Evolutionary conservation across 495 filamentous ascomycete genomes (phyloP).

Genomic region (Xylaria acuta): DNA sequence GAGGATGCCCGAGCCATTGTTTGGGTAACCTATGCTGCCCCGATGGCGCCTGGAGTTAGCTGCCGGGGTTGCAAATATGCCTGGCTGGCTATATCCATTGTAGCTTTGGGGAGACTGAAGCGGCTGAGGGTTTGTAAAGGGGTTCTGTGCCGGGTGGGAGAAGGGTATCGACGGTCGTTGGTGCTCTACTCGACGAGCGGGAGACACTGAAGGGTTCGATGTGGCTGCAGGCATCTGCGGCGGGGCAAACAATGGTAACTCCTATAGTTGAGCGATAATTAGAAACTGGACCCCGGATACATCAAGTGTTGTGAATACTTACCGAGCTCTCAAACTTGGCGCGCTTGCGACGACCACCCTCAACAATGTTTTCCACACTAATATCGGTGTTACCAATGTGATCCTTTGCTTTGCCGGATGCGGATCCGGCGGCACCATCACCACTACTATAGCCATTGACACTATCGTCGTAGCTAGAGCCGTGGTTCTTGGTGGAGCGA

Average conservation of each 20-base stretch:
- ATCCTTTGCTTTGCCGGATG: conserved; percentile 77
- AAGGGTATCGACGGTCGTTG: conserved; percentile 69
- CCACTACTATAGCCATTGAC: conserved; percentile 78
- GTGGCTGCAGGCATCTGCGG: conserved; percentile 88
- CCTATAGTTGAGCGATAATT: conserved; percentile 59
- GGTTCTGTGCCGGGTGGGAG: conserved; percentile 71
- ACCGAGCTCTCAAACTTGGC: conserved; percentile 98
- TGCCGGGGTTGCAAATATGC: conserved; percentile 62
- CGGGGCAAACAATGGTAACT: conserved; percentile 92
- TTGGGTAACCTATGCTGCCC: conserved; percentile 61
- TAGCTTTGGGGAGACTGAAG: conserved; percentile 82
- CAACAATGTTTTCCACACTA: conserved; percentile 95
- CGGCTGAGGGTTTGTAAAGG: conserved; percentile 72
- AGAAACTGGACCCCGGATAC: conserved; percentile 18
- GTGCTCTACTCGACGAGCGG: conserved; percentile 74
- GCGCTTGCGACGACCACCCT: conserved; percentile 92
- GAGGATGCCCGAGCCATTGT: conserved; percentile 59
- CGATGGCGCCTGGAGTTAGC: conserved; percentile 71
- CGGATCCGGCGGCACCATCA: conserved; percentile 75
- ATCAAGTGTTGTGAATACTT: conserved; percentile 48
- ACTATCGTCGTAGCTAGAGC: conserved; percentile 72
- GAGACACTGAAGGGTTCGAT: conserved; percentile 91
- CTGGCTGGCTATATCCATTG: conserved; percentile 53
- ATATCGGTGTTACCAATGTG: conserved; percentile 93
- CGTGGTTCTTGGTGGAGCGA: conserved; percentile 72